These are phyloP conservation scores for Leccinum variicolor DNA, from an alignment of 768 basidiomycete genomes.

Conservation along the genomic window DNA sequence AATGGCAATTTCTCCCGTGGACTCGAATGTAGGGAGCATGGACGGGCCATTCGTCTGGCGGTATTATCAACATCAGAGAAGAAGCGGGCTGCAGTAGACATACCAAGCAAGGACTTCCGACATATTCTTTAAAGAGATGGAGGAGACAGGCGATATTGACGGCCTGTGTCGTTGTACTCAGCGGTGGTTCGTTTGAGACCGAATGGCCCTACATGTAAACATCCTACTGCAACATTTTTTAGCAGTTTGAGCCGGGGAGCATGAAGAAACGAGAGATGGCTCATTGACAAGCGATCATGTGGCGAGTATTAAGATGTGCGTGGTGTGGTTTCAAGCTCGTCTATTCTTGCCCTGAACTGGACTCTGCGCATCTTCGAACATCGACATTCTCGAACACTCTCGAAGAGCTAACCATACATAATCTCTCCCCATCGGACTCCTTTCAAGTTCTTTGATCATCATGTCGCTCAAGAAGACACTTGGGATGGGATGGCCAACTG, in stretches of 20 bases:
- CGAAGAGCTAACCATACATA: neutral
- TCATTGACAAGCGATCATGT: slow-evolving; percentile 8
- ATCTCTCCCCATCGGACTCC: neutral
- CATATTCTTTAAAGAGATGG: slow-evolving; percentile 62
- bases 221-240: slow-evolving; percentile 23
- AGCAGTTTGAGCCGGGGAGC: slow-evolving; percentile 10
- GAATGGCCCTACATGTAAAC: slow-evolving; percentile 25
- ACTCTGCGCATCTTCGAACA: neutral
- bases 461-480: slow-evolving; percentile 16
- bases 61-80: neutral
- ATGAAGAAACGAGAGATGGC: slow-evolving; percentile 13
- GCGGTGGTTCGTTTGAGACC: neutral
- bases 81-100: slow-evolving; percentile 11
- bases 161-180: slow-evolving; percentile 37
- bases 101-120: slow-evolving; percentile 56
- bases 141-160: slow-evolving; percentile 53
- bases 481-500: slow-evolving; percentile 19
- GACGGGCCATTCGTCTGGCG: slow-evolving; percentile 68
- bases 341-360: neutral
- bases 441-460: neutral
- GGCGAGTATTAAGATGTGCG: neutral
- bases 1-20: slow-evolving; percentile 55
- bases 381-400: neutral
- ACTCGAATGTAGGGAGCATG: slow-evolving; percentile 74
- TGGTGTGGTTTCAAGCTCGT: neutral